Conservation (phyloP, 805 yeast species). For the Lipomyces mesembrius region DNA sequence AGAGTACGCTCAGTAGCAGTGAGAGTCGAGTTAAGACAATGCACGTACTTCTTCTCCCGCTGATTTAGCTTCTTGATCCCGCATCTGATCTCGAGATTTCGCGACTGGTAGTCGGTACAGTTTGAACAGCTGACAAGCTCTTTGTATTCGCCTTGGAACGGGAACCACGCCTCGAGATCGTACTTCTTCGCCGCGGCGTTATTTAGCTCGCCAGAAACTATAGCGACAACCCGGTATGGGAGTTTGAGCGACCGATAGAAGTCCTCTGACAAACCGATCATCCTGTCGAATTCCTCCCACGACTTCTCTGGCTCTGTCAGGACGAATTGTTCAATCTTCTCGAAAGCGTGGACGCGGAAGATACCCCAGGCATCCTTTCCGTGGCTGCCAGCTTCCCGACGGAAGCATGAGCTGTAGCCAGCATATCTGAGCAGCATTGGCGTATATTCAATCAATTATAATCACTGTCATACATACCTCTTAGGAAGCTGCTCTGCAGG, state of each 20-base stretch:
- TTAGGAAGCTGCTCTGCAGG: slow-evolving; percentile 96
- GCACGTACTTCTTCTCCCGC: slow-evolving; percentile 95
- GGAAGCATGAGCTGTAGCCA: slow-evolving; percentile 97
- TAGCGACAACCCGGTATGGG: slow-evolving; percentile 97
- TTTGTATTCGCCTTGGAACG: slow-evolving; percentile 97
- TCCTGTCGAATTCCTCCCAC: slow-evolving; percentile 95
- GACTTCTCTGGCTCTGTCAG: slow-evolving; percentile 97
- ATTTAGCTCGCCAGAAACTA: slow-evolving; percentile 97
- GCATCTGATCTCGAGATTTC: slow-evolving; percentile 98
- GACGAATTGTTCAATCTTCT: slow-evolving; percentile 95
- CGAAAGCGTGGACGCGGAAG: slow-evolving; percentile 98
- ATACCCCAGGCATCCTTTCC: slow-evolving; percentile 99
- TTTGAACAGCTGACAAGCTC: slow-evolving; percentile 98
- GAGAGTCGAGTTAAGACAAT: slow-evolving; percentile 95
- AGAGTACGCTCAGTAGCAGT: slow-evolving; percentile 98
- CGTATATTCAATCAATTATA: background rate
- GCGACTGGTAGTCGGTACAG: slow-evolving; percentile 98
- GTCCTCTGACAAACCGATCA: slow-evolving; percentile 89
- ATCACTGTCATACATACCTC: slow-evolving; percentile 49
- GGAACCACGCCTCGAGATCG: slow-evolving; percentile 99
- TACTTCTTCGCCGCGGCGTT: slow-evolving; percentile 99
- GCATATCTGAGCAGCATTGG: slow-evolving; percentile 59
- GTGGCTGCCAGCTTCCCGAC: slow-evolving; percentile 99
- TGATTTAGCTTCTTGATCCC: slow-evolving; percentile 96
- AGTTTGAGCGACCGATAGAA: slow-evolving; percentile 89